Evolutionary conservation across 805 yeast genomes (phyloP).

Genomic region (Metahyphopichia silvanorum): DNA sequence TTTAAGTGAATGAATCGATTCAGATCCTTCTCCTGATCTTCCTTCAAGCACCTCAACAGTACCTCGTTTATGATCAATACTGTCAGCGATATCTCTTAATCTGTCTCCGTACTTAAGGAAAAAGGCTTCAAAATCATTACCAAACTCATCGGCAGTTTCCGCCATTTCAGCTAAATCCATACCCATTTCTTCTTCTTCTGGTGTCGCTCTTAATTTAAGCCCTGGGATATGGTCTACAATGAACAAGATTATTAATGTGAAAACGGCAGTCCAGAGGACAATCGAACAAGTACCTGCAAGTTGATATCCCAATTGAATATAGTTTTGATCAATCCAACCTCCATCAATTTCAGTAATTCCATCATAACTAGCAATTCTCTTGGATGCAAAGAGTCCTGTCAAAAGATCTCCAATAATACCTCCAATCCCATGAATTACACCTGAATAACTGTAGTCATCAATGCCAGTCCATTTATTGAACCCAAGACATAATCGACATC

Average conservation of each 20-base stretch:
- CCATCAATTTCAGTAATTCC: constrained; percentile 42
- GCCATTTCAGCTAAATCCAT: constrained; percentile 50
- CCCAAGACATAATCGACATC: constrained; percentile 32
- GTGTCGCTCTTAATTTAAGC: constrained; percentile 39
- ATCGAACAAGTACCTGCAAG: constrained; percentile 42
- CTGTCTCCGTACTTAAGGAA: constrained; percentile 17
- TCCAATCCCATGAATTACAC: constrained; percentile 47
- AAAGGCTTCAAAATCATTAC: constrained; percentile 28
- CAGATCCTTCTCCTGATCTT: background rate
- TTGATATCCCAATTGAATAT: constrained; percentile 45
- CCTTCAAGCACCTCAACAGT: constrained; percentile 17
- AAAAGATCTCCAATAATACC: constrained; percentile 43
- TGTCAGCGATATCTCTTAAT: constrained; percentile 14
- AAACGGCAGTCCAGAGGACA: constrained; percentile 42
- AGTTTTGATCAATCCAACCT: constrained; percentile 47
- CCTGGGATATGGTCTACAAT: constrained; percentile 52
- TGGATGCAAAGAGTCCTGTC: constrained; percentile 44
- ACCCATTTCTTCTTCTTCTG: constrained; percentile 49
- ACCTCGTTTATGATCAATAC: constrained; percentile 10
- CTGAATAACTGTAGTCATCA: constrained; percentile 46
- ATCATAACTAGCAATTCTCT: constrained; percentile 41
- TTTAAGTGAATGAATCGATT: background rate
- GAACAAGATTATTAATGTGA: constrained; percentile 42
- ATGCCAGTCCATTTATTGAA: constrained; percentile 40
- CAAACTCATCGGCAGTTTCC: constrained; percentile 41